Conservation (phyloP, 306 rosid genomes). For the Vigna mungo region DNA sequence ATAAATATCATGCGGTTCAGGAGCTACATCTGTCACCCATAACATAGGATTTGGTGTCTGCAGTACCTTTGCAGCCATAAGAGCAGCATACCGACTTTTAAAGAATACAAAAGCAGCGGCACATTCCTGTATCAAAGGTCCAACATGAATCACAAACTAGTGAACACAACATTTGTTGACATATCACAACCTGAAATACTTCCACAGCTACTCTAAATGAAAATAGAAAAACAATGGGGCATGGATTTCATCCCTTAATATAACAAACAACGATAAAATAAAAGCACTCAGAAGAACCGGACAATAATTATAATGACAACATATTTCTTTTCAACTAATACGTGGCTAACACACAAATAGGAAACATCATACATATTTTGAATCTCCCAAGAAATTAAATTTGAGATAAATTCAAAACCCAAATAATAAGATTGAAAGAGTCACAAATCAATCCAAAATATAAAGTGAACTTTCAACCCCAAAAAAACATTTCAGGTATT, state of each 20-base stretch:
- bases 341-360: not conserved
- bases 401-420: conserved; percentile 24
- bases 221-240: conserved; percentile 23
- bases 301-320: conserved; percentile 10
- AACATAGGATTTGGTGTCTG: conserved; percentile 95
- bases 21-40: conserved; percentile 93
- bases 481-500: not conserved
- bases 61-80: conserved; percentile 63
- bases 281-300: not conserved
- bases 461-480: not conserved
- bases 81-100: conserved; percentile 91
- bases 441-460: conserved; percentile 19
- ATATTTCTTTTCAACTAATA: not conserved
- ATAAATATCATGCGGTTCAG: conserved; percentile 89
- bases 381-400: conserved; percentile 29
- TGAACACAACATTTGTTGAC: conserved; percentile 33
- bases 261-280: conserved; percentile 18
- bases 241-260: conserved; percentile 20
- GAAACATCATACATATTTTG: conserved; percentile 29
- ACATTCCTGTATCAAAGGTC: conserved; percentile 66
- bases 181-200: conserved; percentile 31
- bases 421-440: conserved; percentile 8
- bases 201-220: conserved; percentile 28
- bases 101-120: conserved; percentile 97
- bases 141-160: conserved; percentile 30